Evolutionary conservation across 2,329 filamentous ascomycete genomes (phyloP), one percentile per base, ranked within the genome.

Genomic region (Aureobasidium sp.): DNA sequence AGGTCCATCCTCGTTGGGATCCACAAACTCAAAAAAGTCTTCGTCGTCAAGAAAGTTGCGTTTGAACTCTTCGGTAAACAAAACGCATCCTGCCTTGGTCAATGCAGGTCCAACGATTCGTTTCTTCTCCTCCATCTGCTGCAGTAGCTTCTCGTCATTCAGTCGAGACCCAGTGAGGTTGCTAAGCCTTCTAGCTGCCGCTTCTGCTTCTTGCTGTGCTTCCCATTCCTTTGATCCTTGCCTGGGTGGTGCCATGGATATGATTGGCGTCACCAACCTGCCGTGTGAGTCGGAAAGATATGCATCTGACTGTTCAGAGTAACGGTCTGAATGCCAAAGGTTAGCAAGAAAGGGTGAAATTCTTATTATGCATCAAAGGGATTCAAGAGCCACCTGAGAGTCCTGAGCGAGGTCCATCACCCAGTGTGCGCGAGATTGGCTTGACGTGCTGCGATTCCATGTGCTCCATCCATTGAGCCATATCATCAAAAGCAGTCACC

Each of bases 401-500:
- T 64, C 78, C 78, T 63, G 79, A 77, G 52, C 76, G 76, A 46
- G 83, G 83, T 58, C 84, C 84, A 73, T 86, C 83, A n/a, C 84
- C 84, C 47, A 81, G 74, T 66, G 78, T 75, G 79, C 82, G 82
- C n/a, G 80, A 80, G 47, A 85, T 68, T 20, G 79, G 74, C 23
- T 72, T 70, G n/a, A 87, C 69, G 70, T 87, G 84, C 23, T 68
- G 69, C 36, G 75, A 70, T 62, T 81, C 76, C 27, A 86, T 68
- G 68, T 87, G 84, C 26, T 73, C 70, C 57, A 76, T 71, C 77
- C 84, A 82, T 15, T 73, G 68, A 12, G 72, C 71, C 34, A 76
- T 69, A 9, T 70, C 68, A 9, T 68, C 67, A 64, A 81, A 82
- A 29, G 67, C 67, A 55, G 67, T 63, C 34, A 69, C 68, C 62